Conservation (phyloP, 1,284 basidiomycete species). For the Cutaneotrichosporon sp. region DNA sequence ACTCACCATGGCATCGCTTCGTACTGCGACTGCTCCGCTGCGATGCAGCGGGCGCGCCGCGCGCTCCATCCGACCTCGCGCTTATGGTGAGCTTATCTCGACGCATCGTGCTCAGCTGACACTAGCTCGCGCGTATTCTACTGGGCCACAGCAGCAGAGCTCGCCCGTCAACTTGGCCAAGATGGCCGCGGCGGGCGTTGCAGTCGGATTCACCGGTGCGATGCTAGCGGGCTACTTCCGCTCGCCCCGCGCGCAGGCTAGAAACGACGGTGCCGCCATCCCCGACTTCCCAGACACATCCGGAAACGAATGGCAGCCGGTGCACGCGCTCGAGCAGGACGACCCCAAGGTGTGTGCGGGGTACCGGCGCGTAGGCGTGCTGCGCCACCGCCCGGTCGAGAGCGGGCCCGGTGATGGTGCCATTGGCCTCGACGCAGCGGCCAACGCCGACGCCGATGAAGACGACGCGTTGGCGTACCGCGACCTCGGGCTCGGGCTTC, state of each 20-base stretch:
- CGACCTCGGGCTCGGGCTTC: slow-evolving; percentile 3
- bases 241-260: background rate
- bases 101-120: background rate
- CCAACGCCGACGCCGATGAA: background rate
- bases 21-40: background rate
- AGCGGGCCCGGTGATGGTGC: background rate
- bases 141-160: background rate
- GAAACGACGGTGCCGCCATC: slow-evolving; percentile 32
- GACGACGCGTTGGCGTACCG: slow-evolving; percentile 1
- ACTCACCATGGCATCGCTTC: slow-evolving; percentile 2
- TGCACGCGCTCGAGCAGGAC: slow-evolving; percentile 40
- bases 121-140: slow-evolving; percentile 6
- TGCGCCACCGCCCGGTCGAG: background rate
- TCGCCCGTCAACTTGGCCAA: slow-evolving; percentile 1
- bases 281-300: slow-evolving; percentile 27
- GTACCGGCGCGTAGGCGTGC: background rate
- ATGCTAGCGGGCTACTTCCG: slow-evolving; percentile 9
- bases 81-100: background rate
- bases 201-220: slow-evolving; percentile 9
- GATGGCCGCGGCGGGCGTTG: slow-evolving; percentile 6
- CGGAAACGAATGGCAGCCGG: slow-evolving; percentile 36
- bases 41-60: slow-evolving; percentile 10
- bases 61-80: slow-evolving; percentile 6
- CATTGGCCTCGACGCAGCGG: background rate
- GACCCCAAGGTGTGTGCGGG: slow-evolving; percentile 39